These are phyloP conservation scores for Claviceps pazoutovae DNA, from an alignment of 2,329 filamentous ascomycete species.

Conservation along the genomic window DNA sequence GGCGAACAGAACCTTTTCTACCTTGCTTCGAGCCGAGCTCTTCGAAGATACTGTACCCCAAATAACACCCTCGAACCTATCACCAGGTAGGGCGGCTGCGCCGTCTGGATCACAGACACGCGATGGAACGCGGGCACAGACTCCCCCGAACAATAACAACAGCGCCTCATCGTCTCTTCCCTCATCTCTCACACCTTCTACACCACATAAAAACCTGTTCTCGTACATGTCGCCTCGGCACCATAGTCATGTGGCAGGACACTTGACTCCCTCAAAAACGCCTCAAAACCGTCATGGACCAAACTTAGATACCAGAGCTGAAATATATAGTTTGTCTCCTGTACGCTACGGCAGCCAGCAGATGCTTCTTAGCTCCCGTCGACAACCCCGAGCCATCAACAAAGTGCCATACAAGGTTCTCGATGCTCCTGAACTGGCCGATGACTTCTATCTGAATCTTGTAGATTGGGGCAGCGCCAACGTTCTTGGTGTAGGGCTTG, in stretches of 20 bases:
- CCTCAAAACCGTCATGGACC: conserved; percentile 77
- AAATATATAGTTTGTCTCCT: conserved; percentile 90
- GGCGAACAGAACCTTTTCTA: conserved; percentile 86
- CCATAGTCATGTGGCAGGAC: conserved; percentile 56
- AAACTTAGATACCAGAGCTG: conserved; percentile 78
- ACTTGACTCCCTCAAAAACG: conserved; percentile 78
- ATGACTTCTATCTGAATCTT: conserved; percentile 95
- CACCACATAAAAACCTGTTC: conserved; percentile 94
- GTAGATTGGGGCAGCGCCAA: conserved; percentile 97
- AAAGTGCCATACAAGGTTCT: conserved; percentile 97
- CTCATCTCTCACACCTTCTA: conserved; percentile 73
- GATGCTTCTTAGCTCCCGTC: conserved; percentile 79
- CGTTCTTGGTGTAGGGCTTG: conserved; percentile 81
- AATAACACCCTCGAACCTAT: conserved; percentile 48
- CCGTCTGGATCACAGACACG: conserved; percentile 39
- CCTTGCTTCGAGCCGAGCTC: conserved; percentile 74
- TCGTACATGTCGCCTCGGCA: conserved; percentile 71
- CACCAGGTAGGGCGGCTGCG: conserved; percentile 41
- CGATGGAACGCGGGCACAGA: conserved; percentile 61
- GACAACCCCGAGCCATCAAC: conserved; percentile 78
- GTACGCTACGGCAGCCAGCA: conserved; percentile 87
- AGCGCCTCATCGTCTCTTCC: conserved; percentile 42
- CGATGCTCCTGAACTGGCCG: conserved; percentile 87
- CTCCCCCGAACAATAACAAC: conserved; percentile 53
- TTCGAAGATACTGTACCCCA: conserved; percentile 88